Evolutionary conservation across 2,329 filamentous ascomycete species (phyloP), one percentile per base, ranked within the genome.

Genomic region (Paraconiothyrium sp.): DNA sequence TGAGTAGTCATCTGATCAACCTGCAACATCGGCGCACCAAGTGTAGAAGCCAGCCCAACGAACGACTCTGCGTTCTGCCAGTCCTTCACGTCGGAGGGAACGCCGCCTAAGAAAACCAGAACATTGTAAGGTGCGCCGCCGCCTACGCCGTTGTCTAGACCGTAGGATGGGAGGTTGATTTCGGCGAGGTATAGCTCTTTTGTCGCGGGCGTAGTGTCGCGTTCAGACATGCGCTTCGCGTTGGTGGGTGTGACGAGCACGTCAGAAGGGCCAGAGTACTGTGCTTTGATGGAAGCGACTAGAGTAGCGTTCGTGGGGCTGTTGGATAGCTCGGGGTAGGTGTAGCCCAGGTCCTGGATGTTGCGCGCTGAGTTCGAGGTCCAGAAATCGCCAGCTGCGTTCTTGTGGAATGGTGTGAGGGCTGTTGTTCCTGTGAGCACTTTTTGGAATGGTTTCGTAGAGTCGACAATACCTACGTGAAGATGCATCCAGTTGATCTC

Each of bases 401-500:
- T 65, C 48, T 57, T 64, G 52, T 70, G 67, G 64, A 72, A 72
- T 11, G 69, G 69, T 7, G 57, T 67, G 7, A 72, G 64, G 1
- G 60, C 56, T 63, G 41, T 46, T 49, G 27, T 39, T 41, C 24
- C 30, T 58, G n/a, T 35, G 44, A 59, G 50, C 24, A 2, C 16
- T 35, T 2, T 54, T 11, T 16, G 3, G 30, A 41, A 30, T 11
- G 20, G 39, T 27, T 32, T 1, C 3, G 24, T 24, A 14, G 9
- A 30, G 16, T 2, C 11, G 24, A 24, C 6, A 14, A 20, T 13
- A 67, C 72, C 70, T 71, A 71, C 70, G 76, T 9, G 88, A 88
- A 39, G 80, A 78, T 0, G 81, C 78, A 61, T 86, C 82, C 64
- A 89, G 83, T 0, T 37, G 27, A 6, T 63, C 63, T 1, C 48